phyloP scores from a whole-genome alignment of 1,139 yeast genomes.

The Chernovozyma sophiae-reginae region DNA sequence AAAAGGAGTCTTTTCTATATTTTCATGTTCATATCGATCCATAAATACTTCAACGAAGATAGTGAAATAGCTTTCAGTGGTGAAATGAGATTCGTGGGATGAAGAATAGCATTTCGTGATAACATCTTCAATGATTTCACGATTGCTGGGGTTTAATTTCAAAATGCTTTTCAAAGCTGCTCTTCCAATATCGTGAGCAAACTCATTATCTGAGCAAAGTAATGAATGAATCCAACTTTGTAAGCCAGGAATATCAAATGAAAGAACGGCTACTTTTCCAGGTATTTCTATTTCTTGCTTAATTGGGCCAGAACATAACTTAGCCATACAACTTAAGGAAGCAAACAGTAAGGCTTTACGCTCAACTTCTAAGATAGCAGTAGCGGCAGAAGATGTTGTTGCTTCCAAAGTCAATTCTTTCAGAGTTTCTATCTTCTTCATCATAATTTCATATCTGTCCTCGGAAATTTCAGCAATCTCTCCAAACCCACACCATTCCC shows the following conservation, averaged over 20 bases:
- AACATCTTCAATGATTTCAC: conserved; percentile 58
- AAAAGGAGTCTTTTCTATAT: conserved; percentile 29
- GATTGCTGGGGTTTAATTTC: conserved; percentile 51
- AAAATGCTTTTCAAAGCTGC: conserved; percentile 71
- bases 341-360: conserved; percentile 66
- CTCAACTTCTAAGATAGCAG: conserved; percentile 83
- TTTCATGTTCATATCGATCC: conserved; percentile 31
- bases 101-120: conserved; percentile 65
- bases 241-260: conserved; percentile 68
- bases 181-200: conserved; percentile 60
- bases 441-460: conserved; percentile 66
- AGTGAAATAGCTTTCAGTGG: conserved; percentile 65
- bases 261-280: conserved; percentile 43
- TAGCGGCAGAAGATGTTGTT: conserved; percentile 56
- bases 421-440: conserved; percentile 28
- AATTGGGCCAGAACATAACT: conserved; percentile 65
- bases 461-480: conserved; percentile 55
- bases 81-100: conserved; percentile 40
- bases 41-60: conserved; percentile 62
- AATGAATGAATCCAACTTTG: conserved; percentile 77
- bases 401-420: conserved; percentile 44
- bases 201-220: conserved; percentile 56
- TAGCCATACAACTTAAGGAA: conserved; percentile 80
- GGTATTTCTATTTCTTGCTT: conserved; percentile 46
- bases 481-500: conserved; percentile 95